Evolutionary conservation across 495 filamentous ascomycete species (phyloP), one percentile per base, ranked within the genome.

Genomic region (Hyaloscypha hepaticicola): DNA sequence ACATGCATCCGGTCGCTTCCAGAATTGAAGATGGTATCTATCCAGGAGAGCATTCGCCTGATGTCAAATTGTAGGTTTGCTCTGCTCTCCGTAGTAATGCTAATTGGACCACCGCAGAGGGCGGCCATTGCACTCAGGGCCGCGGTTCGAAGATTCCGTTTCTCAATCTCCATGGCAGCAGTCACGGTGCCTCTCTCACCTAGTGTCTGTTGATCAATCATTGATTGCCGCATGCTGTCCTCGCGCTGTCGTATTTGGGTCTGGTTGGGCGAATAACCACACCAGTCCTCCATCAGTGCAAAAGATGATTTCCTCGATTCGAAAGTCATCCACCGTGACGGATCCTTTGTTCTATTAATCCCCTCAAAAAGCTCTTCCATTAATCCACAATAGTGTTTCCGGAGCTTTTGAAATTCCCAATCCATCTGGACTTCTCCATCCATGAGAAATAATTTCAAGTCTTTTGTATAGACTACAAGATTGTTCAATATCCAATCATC

Each of bases 241-340:
- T 97, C 95, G 60, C 92, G 82, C 63, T 90, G 86, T 19, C 87
- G 85, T 38, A 96, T 91, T 63, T 93, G 89, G 33, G 78, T 76
- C 71, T 93, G 93, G 73, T 97, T 96, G 6, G 95, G 92, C 0
- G 95, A 96, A 74, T 95, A 96, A 0, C 96, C 95, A 77, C 96
- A 98, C 95, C 95, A 99, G 61, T 98, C 94, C 73, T 98, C 94
- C 93, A 99, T 98, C 33, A 98, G 76, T 5, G 93, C 88, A 72
- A 98, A 99, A 6, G 93, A 87, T 11, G 95, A 97, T 71, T 96
- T 93, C 26, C 95, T 81, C 0, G 92, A 89, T 72, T 97, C 95
- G 66, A 99, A 99, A 0, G 96, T 90, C 80, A 99, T 93, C 91
- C 93, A 98, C 24, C 90, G 83, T 1, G 90, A 87, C 5, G 93